phyloP scores from a whole-genome alignment of 768 basidiomycete genomes.

The Aureoboletus auriporus region DNA sequence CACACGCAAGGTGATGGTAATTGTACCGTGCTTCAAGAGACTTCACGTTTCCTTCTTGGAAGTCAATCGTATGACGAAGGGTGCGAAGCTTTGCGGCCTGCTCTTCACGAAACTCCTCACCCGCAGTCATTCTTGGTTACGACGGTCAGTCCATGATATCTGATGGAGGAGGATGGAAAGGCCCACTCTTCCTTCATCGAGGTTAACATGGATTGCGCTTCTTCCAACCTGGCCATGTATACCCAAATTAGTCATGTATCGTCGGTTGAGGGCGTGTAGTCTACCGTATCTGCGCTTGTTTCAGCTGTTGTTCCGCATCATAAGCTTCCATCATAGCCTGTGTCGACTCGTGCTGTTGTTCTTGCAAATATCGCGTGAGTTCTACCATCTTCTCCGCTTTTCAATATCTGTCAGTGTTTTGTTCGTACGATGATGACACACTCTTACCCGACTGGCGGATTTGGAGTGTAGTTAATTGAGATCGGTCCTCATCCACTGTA shows the following conservation, averaged over 20 bases:
- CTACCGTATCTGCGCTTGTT: slow-evolving; percentile 21
- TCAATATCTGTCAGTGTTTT: slow-evolving; percentile 12
- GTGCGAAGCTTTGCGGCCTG: slow-evolving; percentile 24
- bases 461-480: slow-evolving; percentile 17
- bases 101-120: slow-evolving; percentile 22
- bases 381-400: slow-evolving; percentile 21
- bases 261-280: background rate
- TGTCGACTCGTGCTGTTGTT: slow-evolving; percentile 27
- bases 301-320: slow-evolving; percentile 27
- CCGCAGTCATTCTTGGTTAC: slow-evolving; percentile 19
- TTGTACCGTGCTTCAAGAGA: slow-evolving; percentile 25
- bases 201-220: slow-evolving; percentile 20
- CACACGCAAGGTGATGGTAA: background rate
- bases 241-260: slow-evolving; percentile 9
- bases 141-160: slow-evolving; percentile 10
- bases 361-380: slow-evolving; percentile 21
- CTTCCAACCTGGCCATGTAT: slow-evolving; percentile 20
- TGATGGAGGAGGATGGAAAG: slow-evolving; percentile 19
- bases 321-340: slow-evolving; percentile 17
- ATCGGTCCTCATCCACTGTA: slow-evolving; percentile 19
- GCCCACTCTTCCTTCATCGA: slow-evolving; percentile 30
- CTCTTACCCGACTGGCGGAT: slow-evolving; percentile 25
- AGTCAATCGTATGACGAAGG: slow-evolving; percentile 27
- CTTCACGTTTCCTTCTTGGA: slow-evolving; percentile 28
- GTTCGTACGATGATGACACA: background rate